Evolutionary conservation across 2,329 filamentous ascomycete species (phyloP).

Genomic region (Aspergillus quadrilineatus): DNA sequence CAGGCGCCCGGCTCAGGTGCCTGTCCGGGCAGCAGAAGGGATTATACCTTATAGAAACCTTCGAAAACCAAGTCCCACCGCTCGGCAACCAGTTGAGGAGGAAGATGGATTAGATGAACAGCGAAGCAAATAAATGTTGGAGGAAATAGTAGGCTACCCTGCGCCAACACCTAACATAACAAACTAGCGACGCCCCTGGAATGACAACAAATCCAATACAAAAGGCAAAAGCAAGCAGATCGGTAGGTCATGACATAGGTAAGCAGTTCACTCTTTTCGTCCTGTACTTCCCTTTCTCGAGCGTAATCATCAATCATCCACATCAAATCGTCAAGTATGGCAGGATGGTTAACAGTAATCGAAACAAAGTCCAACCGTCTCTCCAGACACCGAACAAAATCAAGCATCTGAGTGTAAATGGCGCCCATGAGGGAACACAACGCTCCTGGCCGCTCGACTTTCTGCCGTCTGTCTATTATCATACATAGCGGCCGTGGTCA

Average conservation of each 20-base stretch:
- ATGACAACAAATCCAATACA: background rate
- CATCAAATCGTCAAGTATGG: constrained; percentile 2
- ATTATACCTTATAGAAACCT: no score
- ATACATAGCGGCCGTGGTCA: constrained; percentile 20
- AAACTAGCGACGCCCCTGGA: background rate
- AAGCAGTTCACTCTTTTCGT: background rate
- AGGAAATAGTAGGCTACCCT: background rate
- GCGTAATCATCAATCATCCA: constrained; percentile 15
- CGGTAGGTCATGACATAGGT: constrained; percentile 2
- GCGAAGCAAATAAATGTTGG: background rate
- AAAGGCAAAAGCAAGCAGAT: background rate
- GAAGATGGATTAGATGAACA: background rate
- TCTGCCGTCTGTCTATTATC: constrained; percentile 16
- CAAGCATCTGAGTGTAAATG: background rate
- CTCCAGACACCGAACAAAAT: constrained; percentile 11
- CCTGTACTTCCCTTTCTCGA: background rate
- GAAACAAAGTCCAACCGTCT: constrained; percentile 1
- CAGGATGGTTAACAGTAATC: background rate
- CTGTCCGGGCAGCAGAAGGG: background rate
- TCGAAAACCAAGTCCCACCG: no score
- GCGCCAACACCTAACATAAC: background rate
- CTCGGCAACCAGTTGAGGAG: background rate
- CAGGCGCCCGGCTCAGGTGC: no score
- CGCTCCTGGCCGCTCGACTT: background rate
- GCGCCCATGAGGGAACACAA: background rate